Evolutionary conservation across 192 early-diverging fungal species (phyloP), one percentile per base, ranked within the genome.

Genomic region (Podila epigama): DNA sequence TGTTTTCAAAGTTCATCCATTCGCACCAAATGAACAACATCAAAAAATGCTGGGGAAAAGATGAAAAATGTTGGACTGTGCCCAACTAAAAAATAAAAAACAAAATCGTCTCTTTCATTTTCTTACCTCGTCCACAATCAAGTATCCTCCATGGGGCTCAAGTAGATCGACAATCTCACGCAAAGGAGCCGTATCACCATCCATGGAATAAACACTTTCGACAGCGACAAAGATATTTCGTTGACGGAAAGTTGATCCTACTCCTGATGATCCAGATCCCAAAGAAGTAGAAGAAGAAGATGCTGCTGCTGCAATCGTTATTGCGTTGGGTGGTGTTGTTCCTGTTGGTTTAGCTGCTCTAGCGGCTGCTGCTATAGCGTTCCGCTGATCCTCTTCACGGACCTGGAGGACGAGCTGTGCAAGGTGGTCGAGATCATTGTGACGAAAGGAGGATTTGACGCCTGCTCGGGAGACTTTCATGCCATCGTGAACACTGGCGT

Each of bases 401-500:
- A 79, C 18, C 3, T 56, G 20, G 29, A 69, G 61, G 51, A 90
- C 61, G 40, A 64, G 37, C 56, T 52, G 31, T 42, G 58, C 67
- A 37, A 95, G 75, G 70, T 89, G 81, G 10, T 63, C 77, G 5
- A 89, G 56, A 79, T 90, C 81, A 42, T 94, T 93, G 70, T 95
- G 94, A 13, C 60, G 57, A 54, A 92, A 95, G 5, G 86, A 35
- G 22, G 68, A 65, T 48, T 67, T 71, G 20, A 78, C 41, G 13
- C 86, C 79, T 4, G 83, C 81, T 9, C 89, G 79, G 4, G 87
- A 87, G 51, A 85, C 59, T 50, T 81, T 79, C 68, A 93, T 88
- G 2, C 94, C 94, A 66, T 92, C 94, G 75, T 95, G 94, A 20
- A 94, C 91, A 66, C 89, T 91, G 2, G 94, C 92, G 78, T 95